Percentiles rank a stretch among this genome's conserved stretches.
Conservation (phyloP, 345 rosid species). For the Dovyalis caffra region DNA sequence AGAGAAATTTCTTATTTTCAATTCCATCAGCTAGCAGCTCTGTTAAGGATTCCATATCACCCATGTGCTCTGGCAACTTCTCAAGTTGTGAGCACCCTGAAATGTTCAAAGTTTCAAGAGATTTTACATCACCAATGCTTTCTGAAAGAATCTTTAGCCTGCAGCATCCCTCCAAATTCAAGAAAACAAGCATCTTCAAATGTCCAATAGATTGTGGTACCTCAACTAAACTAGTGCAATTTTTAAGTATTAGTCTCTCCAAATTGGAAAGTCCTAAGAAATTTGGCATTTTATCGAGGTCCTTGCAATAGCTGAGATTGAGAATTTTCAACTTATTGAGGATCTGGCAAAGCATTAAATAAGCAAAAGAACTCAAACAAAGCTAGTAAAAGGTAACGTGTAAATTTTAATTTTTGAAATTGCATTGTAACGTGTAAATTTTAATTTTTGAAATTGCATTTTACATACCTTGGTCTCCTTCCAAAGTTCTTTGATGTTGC, state of each 20-base stretch:
- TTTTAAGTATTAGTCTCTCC: slow-evolving; percentile 2
- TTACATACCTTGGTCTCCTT: neutral
- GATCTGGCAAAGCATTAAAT: neutral
- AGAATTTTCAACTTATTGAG: neutral
- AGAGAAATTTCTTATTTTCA: neutral
- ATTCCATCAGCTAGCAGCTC: neutral
- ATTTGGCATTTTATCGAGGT: neutral
- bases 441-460: too few species aligned
- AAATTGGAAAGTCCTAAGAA: neutral
- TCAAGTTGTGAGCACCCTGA: neutral
- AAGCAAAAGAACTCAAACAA: neutral
- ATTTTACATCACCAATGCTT: too few species aligned
- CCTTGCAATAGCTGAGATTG: neutral
- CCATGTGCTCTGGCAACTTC: neutral
- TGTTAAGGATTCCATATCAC: neutral
- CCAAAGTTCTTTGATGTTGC: neutral
- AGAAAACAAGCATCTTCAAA: too few species aligned
- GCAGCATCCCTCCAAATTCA: too few species aligned
- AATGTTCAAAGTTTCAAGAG: neutral
- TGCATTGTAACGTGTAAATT: too few species aligned
- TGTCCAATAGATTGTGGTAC: neutral
- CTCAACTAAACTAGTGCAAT: neutral
- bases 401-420: too few species aligned
- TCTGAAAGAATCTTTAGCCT: too few species aligned
- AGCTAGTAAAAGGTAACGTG: neutral